Conservation (phyloP, 768 basidiomycete genomes). For the Serendipita vermifera region DNA sequence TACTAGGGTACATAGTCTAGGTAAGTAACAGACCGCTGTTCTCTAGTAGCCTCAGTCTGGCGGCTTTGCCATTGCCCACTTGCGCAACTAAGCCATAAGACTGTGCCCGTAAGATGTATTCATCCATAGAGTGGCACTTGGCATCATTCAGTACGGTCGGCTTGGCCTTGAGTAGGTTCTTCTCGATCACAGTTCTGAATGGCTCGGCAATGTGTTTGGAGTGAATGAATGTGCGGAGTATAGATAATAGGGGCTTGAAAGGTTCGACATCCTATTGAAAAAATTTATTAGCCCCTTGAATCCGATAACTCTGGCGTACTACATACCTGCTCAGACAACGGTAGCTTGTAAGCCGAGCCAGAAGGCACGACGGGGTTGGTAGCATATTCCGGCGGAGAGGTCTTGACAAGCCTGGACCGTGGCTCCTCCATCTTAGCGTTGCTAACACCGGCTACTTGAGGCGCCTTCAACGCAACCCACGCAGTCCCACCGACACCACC, state of each 20-base stretch:
- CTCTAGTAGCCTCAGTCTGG: slow-evolving; percentile 1
- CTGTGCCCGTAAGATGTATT: slow-evolving; percentile 4
- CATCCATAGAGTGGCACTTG: slow-evolving; percentile 2
- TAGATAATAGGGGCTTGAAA: background rate
- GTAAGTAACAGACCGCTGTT: background rate
- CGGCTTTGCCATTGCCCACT: background rate
- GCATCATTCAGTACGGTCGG: background rate
- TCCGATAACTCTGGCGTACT: no score
- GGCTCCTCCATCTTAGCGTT: background rate
- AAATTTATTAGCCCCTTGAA: no score
- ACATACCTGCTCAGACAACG: background rate
- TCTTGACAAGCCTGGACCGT: slow-evolving; percentile 1
- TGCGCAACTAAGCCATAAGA: slow-evolving; percentile 8
- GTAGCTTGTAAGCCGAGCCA: slow-evolving; percentile 6
- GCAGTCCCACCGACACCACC: background rate
- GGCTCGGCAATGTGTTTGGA: slow-evolving; percentile 3
- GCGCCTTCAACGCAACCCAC: slow-evolving; percentile 6
- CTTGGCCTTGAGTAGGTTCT: background rate
- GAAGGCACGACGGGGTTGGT: slow-evolving; percentile 2
- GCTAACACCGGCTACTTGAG: background rate
- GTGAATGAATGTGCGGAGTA: slow-evolving; percentile 2
- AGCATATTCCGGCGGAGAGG: background rate
- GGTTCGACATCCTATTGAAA: slow-evolving; percentile 6
- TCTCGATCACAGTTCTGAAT: slow-evolving; percentile 3
- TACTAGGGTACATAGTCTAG: background rate